phyloP scores from a whole-genome alignment of 2,329 filamentous ascomycete genomes.

The Aspergillus sclerotialis region DNA sequence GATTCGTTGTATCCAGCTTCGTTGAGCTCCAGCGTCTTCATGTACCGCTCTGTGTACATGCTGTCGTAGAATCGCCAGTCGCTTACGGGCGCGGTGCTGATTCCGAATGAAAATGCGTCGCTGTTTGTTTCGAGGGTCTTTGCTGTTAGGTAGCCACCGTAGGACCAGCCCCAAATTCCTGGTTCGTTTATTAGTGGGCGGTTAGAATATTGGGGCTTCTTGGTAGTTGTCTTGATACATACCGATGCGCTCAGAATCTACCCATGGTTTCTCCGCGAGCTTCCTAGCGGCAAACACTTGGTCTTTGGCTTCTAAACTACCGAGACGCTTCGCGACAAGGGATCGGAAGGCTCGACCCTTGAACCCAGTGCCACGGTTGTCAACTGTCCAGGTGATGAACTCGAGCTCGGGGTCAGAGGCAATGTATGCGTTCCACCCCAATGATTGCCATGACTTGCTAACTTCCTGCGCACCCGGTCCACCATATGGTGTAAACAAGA shows the following conservation, averaged over 20 bases:
- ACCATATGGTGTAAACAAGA: slow-evolving; percentile 62
- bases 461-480: slow-evolving; percentile 60
- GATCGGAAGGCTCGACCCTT: slow-evolving; percentile 58
- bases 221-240: no score
- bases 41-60: slow-evolving; percentile 67
- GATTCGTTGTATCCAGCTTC: slow-evolving; percentile 54
- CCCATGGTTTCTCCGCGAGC: slow-evolving; percentile 45
- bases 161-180: slow-evolving; percentile 59
- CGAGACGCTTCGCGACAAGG: slow-evolving; percentile 52
- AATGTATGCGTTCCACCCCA: slow-evolving; percentile 58
- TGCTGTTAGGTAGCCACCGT: slow-evolving; percentile 58
- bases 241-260: slow-evolving; percentile 54
- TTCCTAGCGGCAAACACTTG: slow-evolving; percentile 61
- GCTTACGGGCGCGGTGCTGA: slow-evolving; percentile 59
- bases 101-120: slow-evolving; percentile 54
- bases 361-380: slow-evolving; percentile 61
- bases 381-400: slow-evolving; percentile 61
- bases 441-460: slow-evolving; percentile 47
- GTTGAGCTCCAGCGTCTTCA: slow-evolving; percentile 57
- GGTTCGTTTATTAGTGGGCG: background rate
- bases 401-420: slow-evolving; percentile 61
- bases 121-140: slow-evolving; percentile 60
- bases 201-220: background rate
- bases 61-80: slow-evolving; percentile 68
- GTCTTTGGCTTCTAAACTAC: slow-evolving; percentile 57